A percentile compares a stretch with the other conserved stretches of the same genome.
phyloP scores from a whole-genome alignment of 495 filamentous ascomycete genomes.

The Penicillium taxi region DNA sequence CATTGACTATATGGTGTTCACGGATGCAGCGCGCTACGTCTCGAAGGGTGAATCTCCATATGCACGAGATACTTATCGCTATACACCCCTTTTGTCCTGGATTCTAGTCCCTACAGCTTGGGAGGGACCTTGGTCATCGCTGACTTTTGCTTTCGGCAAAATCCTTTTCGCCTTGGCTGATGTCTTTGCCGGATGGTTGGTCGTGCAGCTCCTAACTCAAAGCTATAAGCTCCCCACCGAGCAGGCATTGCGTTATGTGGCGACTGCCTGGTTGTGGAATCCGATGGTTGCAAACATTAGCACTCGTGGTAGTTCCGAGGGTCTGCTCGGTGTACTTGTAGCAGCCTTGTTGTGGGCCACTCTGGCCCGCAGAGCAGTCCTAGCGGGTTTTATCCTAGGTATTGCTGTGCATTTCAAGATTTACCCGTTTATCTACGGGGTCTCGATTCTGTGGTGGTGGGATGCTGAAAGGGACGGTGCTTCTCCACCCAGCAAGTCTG shows the following conservation, averaged over 20 bases:
- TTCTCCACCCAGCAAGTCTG: neutral
- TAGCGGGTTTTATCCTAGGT: conserved; percentile 73
- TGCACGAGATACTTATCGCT: conserved; percentile 85
- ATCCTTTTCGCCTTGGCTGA: conserved; percentile 76
- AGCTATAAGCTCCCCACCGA: conserved; percentile 39
- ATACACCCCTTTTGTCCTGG: conserved; percentile 91
- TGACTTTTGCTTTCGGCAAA: conserved; percentile 73
- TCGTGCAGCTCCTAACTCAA: conserved; percentile 50
- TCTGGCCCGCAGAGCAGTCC: conserved; percentile 42
- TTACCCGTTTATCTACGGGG: conserved; percentile 92
- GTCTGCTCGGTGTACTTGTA: conserved; percentile 76
- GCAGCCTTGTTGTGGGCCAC: conserved; percentile 76
- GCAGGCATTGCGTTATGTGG: conserved; percentile 57
- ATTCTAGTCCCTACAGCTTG: conserved; percentile 74
- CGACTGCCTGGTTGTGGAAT: conserved; percentile 86
- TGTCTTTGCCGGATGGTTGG: conserved; percentile 79
- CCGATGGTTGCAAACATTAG: conserved; percentile 97
- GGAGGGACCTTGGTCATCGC: conserved; percentile 23
- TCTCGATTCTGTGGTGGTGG: conserved; percentile 82
- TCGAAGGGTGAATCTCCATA: conserved; percentile 64
- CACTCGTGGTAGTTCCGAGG: conserved; percentile 89
- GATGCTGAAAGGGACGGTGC: conserved; percentile 42
- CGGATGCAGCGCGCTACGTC: conserved; percentile 82
- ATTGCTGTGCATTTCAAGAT: conserved; percentile 95
- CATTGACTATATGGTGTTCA: conserved; percentile 98